Evolutionary conservation across 192 early-diverging fungal genomes (phyloP), one percentile per base, ranked within the genome.

Genomic region (Backusella parvicylindrica): DNA sequence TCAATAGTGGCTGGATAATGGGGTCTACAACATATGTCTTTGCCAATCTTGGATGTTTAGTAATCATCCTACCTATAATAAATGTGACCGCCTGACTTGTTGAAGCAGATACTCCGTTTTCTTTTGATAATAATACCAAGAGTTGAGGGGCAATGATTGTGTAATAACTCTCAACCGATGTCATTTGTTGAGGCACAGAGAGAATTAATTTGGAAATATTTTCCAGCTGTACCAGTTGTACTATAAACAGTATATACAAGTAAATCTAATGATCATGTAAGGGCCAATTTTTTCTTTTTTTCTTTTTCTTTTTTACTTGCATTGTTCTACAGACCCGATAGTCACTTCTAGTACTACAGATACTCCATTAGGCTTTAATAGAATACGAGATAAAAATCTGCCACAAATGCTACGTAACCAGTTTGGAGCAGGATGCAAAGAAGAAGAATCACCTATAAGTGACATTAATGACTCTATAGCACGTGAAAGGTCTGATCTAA

Each of bases 391-490:
- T 2, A 95, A 85, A 56, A 90, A 91, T 47, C 89, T 79, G 0
- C 90, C 88, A 69, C 93, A 94, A 36, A 92, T 75, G 13, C 74
- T 84, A 40, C 84, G 75, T 18, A 94, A 77, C 94, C 94, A 96
- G 15, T 68, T 69, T 2, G 89, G 89, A 1, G 79, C 80, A 23
- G 83, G 84, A 47, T 86, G 84, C 12, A 79, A 43, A 11, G 85
- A 84, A 8, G 87, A 85, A 3, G 88, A 78, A 47, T 37, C 28
- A 13, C 90, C 86, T 36, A 94, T 73, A 9, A 96, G 77, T 5
- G 81, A 73, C 0, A 90, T 90, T 40, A 96, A 84, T 0, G 92
- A 85, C 65, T 93, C 90, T 32, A 96, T 72, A 7, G 91, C 84
- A 64, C 84, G 75, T 50, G 81, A 83, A 6, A 87, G 73, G 73